phyloP scores from a whole-genome alignment of 2,329 filamentous ascomycete species.

The Acephala macrosclerotiorum region DNA sequence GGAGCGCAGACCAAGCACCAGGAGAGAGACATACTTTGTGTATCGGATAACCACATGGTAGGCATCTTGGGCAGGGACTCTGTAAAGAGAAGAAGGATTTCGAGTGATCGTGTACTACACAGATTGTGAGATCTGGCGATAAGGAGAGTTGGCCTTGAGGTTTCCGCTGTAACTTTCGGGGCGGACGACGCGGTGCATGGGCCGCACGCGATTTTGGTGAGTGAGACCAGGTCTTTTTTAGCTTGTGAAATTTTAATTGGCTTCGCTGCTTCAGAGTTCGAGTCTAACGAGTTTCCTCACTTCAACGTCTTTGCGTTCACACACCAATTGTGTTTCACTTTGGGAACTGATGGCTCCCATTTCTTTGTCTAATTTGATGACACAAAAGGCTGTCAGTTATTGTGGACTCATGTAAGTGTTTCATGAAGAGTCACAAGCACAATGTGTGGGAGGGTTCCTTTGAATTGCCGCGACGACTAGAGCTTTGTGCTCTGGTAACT shows the following conservation, averaged over 20 bases:
- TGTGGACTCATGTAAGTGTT: neutral
- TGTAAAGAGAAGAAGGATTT: slow-evolving; percentile 8
- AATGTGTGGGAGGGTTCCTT: slow-evolving; percentile 8
- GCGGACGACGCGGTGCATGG: slow-evolving; percentile 7
- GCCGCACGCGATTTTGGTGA: slow-evolving; percentile 16
- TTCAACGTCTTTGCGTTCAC: slow-evolving; percentile 6
- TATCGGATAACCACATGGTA: slow-evolving; percentile 93
- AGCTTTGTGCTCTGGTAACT: slow-evolving; percentile 60
- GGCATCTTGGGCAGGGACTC: slow-evolving; percentile 41
- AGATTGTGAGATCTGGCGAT: slow-evolving; percentile 14
- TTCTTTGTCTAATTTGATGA: neutral
- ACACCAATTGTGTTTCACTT: slow-evolving; percentile 7
- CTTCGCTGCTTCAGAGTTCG: neutral
- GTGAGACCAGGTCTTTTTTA: slow-evolving; percentile 8
- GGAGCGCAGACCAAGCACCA: too few relatives aligned
- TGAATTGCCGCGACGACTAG: slow-evolving; percentile 44
- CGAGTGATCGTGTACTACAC: slow-evolving; percentile 15
- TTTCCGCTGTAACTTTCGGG: neutral
- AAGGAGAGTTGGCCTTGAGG: slow-evolving; percentile 25
- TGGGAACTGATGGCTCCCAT: neutral
- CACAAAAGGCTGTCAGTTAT: neutral
- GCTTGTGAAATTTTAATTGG: neutral
- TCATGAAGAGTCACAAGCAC: slow-evolving; percentile 1
- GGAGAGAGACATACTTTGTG: slow-evolving; percentile 76
- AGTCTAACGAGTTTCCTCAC: slow-evolving; percentile 2